These are phyloP conservation scores for Agapanthus africanus DNA, from an alignment of 106 monocot species.

Conservation along the genomic window DNA sequence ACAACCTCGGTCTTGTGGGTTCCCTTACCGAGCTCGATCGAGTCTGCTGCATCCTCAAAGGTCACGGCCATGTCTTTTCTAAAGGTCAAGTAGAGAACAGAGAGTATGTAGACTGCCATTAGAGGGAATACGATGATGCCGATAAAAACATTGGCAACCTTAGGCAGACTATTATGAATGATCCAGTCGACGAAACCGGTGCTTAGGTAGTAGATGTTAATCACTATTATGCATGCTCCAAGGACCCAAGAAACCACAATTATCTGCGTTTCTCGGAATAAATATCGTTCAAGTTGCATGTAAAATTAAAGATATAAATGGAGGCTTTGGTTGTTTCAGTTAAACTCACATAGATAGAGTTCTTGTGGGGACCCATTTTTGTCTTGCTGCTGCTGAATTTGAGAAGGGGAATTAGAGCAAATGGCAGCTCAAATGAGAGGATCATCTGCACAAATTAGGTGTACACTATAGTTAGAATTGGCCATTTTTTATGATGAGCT, in stretches of 20 bases:
- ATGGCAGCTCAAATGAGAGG: constrained; percentile 80
- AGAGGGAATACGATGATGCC: constrained; percentile 71
- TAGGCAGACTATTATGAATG: constrained; percentile 49
- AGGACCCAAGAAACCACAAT: constrained; percentile 63
- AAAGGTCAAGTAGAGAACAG: constrained; percentile 48
- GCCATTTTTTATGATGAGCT: too few species aligned
- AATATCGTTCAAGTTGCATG: too few species aligned
- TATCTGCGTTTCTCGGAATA: constrained; percentile 63
- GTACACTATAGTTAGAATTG: too few species aligned
- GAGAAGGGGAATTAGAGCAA: constrained; percentile 77
- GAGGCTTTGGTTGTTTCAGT: not conserved
- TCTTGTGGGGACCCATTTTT: constrained; percentile 82
- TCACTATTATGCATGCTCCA: constrained; percentile 44
- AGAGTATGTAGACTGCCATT: constrained; percentile 50
- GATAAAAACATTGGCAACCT: constrained; percentile 35
- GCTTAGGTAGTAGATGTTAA: constrained; percentile 75
- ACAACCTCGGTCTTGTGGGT: constrained; percentile 4
- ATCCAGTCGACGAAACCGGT: constrained; percentile 62
- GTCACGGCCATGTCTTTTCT: constrained; percentile 48
- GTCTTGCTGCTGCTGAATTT: constrained; percentile 71
- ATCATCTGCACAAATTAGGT: constrained; percentile 59
- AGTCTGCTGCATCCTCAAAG: constrained; percentile 15
- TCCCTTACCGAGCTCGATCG: constrained; percentile 37
- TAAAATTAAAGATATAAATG: too few species aligned
- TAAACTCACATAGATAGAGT: constrained; percentile 59